Base-by-base conservation (phyloP, 2,329 filamentous ascomycete genomes). In the Eutypella sp. region DNA sequence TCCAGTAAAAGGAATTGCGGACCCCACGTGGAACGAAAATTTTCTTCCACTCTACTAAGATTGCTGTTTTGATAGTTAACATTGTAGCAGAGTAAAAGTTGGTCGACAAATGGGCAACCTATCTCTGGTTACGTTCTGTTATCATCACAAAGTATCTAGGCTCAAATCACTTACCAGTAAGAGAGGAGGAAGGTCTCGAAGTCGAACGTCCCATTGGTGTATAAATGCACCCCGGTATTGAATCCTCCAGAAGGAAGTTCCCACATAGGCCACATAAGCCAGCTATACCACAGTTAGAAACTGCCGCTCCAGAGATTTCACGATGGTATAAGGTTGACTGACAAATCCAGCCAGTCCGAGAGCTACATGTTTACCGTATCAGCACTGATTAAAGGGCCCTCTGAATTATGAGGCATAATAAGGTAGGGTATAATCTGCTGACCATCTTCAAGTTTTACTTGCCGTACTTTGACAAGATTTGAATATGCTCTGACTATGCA, bases 1-100 rank as follows among this genome's bases (percentile, higher is more conserved):
- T 27, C 20, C 39, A 41, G 39, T 25, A 41, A 25, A 41, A 41
- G 39, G 7, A 4, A 27, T 27, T 41, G 2, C 39, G 20, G n/a
- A 24, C 29, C n/a, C 39, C 39, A 18, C 23, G 39, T 9, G 39
- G 39, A 27, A 41, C 39, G 39, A 41, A 41, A 11, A 41, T 11
- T 10, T 27, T 11, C 11, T 27, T 8, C 39, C 39, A 41, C 19
- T 41, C 39, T 9, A 25, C 18, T 24, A 41, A 27, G 39, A 41
- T 41, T 5, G 39, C 13, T 5, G 18, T 29, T 18, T 41, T 41
- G 39, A 41, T 11, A 5, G 9, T 18, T 24, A 41, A 11, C n/a
- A 29, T 41, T 41, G 39, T 41, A 11, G 27, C 27, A 11, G 27
- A 31, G 27, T 31, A 31, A 15, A 31, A 31, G n/a, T 31, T 31